Percentiles rank a stretch among this genome's conserved stretches.
Conservation (phyloP, 1,284 basidiomycete genomes). For the Sphagnurus paluster region DNA sequence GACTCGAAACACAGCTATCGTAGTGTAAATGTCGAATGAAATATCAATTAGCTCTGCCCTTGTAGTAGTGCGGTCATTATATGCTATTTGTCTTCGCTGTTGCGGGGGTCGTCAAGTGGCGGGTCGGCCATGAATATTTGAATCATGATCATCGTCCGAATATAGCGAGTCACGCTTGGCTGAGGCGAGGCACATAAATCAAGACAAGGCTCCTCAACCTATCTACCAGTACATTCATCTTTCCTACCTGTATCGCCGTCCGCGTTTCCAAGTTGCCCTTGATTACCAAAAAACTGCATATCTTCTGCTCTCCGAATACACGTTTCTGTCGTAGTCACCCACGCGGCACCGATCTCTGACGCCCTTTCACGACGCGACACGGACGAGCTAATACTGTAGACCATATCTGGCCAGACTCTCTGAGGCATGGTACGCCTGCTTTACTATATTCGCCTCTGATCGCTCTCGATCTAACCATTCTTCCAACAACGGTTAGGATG, state of each 20-base stretch:
- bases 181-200: slow-evolving; percentile 28
- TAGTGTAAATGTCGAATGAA: too few species aligned
- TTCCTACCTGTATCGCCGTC: slow-evolving; percentile 10
- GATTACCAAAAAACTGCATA: too few species aligned
- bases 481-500: slow-evolving; percentile 47
- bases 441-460: slow-evolving; percentile 11
- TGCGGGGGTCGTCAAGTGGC: slow-evolving; percentile 1
- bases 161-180: slow-evolving; percentile 21
- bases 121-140: slow-evolving; percentile 2
- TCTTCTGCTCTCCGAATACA: too few species aligned
- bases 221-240: slow-evolving; percentile 7
- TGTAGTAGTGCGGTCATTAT: not conserved
- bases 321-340: too few species aligned
- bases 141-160: slow-evolving; percentile 11
- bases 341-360: slow-evolving; percentile 5
- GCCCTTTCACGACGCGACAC: slow-evolving; percentile 37
- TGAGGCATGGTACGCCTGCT: slow-evolving; percentile 30
- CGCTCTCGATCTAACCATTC: slow-evolving; percentile 29
- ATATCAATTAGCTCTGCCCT: not conserved
- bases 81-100: not conserved
- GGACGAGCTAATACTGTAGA: slow-evolving; percentile 22
- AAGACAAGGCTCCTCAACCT: slow-evolving; percentile 17
- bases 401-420: slow-evolving; percentile 15
- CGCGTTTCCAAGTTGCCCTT: slow-evolving; percentile 3
- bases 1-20: too few species aligned